Evolutionary conservation across 1,284 basidiomycete species (phyloP).

Genomic region (Amylostereum areolatum): DNA sequence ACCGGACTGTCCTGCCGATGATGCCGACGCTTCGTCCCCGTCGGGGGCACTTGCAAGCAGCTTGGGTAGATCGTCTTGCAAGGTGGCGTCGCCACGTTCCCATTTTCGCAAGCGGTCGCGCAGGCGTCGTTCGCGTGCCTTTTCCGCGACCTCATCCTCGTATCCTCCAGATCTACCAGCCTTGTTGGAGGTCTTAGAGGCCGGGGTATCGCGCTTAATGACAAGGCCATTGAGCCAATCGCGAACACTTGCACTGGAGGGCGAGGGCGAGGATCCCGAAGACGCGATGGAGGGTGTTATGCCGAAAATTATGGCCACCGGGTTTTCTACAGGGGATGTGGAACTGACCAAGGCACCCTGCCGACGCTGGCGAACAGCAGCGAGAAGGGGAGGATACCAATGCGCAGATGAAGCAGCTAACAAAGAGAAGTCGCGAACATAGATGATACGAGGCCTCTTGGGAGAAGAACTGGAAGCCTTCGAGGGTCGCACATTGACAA

Average conservation of each 20-base stretch:
- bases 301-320: constrained; percentile 79
- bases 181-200: constrained; percentile 13
- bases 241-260: not conserved
- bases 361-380: constrained; percentile 69
- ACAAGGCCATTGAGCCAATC: constrained; percentile 17
- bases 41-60: constrained; percentile 18
- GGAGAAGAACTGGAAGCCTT: constrained; percentile 16
- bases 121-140: constrained; percentile 62
- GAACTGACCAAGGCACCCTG: constrained; percentile 52
- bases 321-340: constrained; percentile 52
- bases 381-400: constrained; percentile 78
- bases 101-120: constrained; percentile 63
- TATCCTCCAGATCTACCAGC: constrained; percentile 44
- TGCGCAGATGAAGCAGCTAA: constrained; percentile 64
- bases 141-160: constrained; percentile 59
- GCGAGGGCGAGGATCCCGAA: not conserved
- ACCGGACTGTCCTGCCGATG: constrained; percentile 24
- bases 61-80: constrained; percentile 56
- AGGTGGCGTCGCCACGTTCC: constrained; percentile 52
- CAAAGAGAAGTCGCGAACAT: constrained; percentile 75
- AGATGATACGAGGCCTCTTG: constrained; percentile 66
- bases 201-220: constrained; percentile 27
- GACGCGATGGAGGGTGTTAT: constrained; percentile 65
- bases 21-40: constrained; percentile 16
- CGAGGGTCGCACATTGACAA: constrained; percentile 49